phyloP scores from a whole-genome alignment of 257 asterid genomes.

The Solanum verrucosum region DNA sequence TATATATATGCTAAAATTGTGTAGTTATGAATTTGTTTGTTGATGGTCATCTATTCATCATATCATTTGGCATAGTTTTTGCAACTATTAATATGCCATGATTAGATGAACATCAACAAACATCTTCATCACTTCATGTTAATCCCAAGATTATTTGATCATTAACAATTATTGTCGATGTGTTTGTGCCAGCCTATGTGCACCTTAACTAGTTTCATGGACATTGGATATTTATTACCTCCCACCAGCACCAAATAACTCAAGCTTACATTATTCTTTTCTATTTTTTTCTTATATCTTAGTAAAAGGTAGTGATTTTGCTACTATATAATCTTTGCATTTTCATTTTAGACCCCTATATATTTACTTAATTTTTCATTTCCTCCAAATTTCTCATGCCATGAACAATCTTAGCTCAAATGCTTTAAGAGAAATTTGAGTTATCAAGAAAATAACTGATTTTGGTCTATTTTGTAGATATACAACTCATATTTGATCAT shows the following conservation, averaged over 20 bases:
- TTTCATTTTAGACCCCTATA: background rate
- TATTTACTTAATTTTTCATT: background rate
- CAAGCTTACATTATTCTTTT: background rate
- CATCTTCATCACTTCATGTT: background rate
- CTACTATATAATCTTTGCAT: background rate
- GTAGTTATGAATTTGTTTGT: background rate
- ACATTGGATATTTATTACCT: fast-evolving
- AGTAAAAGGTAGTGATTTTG: background rate
- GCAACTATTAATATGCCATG: background rate
- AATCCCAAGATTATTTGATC: background rate
- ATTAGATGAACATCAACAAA: constrained; percentile 4
- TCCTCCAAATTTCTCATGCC: background rate
- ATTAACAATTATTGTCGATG: too few relatives aligned
- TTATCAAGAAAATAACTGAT: background rate
- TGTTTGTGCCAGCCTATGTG: too few relatives aligned
- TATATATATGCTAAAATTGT: background rate
- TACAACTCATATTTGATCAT: background rate
- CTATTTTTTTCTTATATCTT: background rate
- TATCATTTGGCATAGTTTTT: background rate
- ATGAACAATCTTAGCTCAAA: background rate
- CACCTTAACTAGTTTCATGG: background rate
- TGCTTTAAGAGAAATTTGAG: background rate
- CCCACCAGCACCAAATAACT: background rate
- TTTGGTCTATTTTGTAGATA: background rate
- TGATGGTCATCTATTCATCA: constrained; percentile 1